These are phyloP conservation scores for Kluyveromyces sp. DNA, from an alignment of 1,139 yeast genomes.

Conservation along the genomic window DNA sequence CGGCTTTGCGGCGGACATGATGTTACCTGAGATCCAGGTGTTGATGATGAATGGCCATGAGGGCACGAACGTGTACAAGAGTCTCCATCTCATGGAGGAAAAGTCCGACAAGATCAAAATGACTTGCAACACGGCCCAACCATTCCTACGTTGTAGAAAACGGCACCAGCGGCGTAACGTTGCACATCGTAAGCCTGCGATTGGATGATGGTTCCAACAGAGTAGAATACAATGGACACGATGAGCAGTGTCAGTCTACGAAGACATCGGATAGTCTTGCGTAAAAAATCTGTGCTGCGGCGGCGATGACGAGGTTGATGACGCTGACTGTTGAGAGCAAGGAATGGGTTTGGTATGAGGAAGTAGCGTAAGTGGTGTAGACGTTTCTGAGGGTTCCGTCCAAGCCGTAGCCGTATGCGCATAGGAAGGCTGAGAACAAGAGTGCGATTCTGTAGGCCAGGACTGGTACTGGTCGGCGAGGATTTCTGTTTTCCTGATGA, in stretches of 20 bases:
- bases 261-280: conserved; percentile 62
- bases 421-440: conserved; percentile 44
- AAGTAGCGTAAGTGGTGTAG: conserved; percentile 46
- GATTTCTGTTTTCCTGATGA: conserved; percentile 17
- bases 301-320: conserved; percentile 48
- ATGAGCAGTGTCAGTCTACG: conserved; percentile 49
- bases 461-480: conserved; percentile 15
- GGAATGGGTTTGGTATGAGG: conserved; percentile 47
- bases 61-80: conserved; percentile 51
- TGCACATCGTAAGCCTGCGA: conserved; percentile 55
- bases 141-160: conserved; percentile 59
- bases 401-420: conserved; percentile 62
- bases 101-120: conserved; percentile 55
- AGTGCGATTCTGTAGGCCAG: conserved; percentile 18
- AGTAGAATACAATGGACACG: conserved; percentile 50
- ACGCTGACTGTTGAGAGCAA: conserved; percentile 53
- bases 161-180: conserved; percentile 63
- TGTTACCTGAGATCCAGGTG: conserved; percentile 62
- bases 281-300: conserved; percentile 52
- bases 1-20: conserved; percentile 34
- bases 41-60: conserved; percentile 62
- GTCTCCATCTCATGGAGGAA: conserved; percentile 60
- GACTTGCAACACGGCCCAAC: conserved; percentile 47
- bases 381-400: conserved; percentile 47
- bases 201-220: conserved; percentile 59